phyloP scores from a whole-genome alignment of 2,329 filamentous ascomycete species.

The Thermoascus crustaceus region DNA sequence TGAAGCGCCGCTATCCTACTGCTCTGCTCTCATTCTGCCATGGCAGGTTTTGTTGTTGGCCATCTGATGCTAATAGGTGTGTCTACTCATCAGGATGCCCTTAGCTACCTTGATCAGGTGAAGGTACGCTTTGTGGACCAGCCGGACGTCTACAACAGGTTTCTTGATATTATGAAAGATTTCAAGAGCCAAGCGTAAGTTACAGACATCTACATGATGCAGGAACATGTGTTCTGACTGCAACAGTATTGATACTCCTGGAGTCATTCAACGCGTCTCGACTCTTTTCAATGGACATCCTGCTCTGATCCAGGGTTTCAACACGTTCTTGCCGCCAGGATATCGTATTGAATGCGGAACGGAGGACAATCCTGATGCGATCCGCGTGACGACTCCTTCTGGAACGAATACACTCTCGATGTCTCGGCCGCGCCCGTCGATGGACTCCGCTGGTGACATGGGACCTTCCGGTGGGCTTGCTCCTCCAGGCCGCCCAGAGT shows the following conservation, averaged over 20 bases:
- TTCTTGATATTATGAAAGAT: constrained; percentile 99
- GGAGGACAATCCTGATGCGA: constrained; percentile 89
- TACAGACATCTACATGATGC: constrained; percentile 13
- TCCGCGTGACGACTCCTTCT: constrained; percentile 92
- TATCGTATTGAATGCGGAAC: constrained; percentile 95
- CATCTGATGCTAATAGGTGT: too few species aligned
- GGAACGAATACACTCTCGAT: constrained; percentile 94
- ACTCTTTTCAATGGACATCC: constrained; percentile 93
- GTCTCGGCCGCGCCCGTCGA: constrained; percentile 29
- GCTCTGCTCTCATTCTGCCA: too few species aligned
- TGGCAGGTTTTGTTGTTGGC: neutral
- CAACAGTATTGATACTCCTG: constrained; percentile 79
- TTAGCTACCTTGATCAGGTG: constrained; percentile 95
- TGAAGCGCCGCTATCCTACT: too few species aligned
- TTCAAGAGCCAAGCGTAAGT: constrained; percentile 94
- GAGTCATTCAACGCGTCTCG: constrained; percentile 93
- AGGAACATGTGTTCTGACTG: constrained; percentile 10
- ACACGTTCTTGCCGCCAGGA: constrained; percentile 90
- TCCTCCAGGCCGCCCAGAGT: constrained; percentile 28
- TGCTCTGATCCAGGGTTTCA: constrained; percentile 93
- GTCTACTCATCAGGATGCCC: constrained; percentile 58
- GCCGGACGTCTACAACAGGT: constrained; percentile 93
- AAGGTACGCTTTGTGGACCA: constrained; percentile 97
- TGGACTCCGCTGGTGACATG: constrained; percentile 26
- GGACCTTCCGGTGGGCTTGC: constrained; percentile 23